Percentiles rank a stretch among this genome's conserved stretches.
These are phyloP conservation scores for Aurifilum marmelostoma DNA, from an alignment of 2,329 filamentous ascomycete genomes.

Conservation along the genomic window DNA sequence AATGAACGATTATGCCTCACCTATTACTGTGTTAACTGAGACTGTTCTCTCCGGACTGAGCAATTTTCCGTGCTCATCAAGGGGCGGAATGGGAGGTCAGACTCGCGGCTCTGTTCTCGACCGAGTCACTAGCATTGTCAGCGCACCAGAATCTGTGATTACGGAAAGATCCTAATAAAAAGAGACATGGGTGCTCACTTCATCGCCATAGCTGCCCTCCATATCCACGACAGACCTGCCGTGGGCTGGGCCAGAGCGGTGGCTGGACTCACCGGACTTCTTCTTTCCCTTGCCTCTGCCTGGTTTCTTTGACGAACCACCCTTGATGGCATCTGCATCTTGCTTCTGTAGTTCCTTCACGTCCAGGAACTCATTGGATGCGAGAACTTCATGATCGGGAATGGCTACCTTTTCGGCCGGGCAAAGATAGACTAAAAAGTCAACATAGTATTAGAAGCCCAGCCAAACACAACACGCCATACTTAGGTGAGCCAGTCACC, in stretches of 20 bases:
- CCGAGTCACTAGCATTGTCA: background rate
- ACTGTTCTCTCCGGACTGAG: background rate
- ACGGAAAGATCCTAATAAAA: background rate
- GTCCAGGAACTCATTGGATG: background rate
- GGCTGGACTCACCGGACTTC: background rate
- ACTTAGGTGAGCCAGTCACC: no score
- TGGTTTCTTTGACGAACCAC: background rate
- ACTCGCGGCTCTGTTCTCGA: background rate
- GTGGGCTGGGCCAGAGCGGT: background rate
- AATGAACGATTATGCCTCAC: background rate
- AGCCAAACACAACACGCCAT: background rate
- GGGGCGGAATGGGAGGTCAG: background rate
- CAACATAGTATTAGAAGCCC: background rate
- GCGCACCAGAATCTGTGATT: background rate
- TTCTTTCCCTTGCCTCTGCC: background rate
- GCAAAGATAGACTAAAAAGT: background rate
- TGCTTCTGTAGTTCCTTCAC: background rate
- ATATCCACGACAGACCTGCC: background rate
- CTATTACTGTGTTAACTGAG: background rate
- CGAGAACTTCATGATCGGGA: background rate
- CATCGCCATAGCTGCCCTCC: background rate
- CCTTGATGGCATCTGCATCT: background rate
- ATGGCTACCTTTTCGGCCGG: no score
- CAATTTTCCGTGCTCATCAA: background rate
- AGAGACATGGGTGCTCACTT: background rate